Conservation (phyloP, 495 filamentous ascomycete genomes). For the Aspergillus kassunensis region DNA sequence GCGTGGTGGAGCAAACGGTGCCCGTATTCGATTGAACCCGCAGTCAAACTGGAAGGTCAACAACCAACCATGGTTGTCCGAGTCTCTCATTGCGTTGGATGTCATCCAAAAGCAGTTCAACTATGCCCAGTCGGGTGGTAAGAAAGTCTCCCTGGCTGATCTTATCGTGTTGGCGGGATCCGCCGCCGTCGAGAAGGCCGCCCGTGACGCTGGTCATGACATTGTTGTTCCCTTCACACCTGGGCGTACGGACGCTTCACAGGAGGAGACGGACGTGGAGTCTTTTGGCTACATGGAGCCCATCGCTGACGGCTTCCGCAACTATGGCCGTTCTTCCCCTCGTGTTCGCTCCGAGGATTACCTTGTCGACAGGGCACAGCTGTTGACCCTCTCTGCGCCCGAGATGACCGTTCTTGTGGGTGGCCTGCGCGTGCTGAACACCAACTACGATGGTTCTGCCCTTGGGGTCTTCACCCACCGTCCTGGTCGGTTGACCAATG, state of each 20-base stretch:
- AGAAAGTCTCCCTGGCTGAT: constrained; percentile 69
- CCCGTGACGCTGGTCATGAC: constrained; percentile 23
- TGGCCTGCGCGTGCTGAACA: constrained; percentile 60
- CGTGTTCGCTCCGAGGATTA: constrained; percentile 60
- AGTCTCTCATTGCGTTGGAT: constrained; percentile 57
- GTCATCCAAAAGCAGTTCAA: constrained; percentile 60
- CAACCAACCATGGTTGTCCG: constrained; percentile 54
- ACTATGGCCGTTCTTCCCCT: constrained; percentile 57
- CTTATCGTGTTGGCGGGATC: constrained; percentile 62
- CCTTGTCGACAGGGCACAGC: constrained; percentile 63
- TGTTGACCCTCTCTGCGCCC: constrained; percentile 62
- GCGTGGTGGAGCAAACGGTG: constrained; percentile 72
- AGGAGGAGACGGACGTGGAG: constrained; percentile 61
- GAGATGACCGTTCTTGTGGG: constrained; percentile 65
- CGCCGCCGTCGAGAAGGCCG: constrained; percentile 42
- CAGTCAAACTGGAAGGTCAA: constrained; percentile 66
- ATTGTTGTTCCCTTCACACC: constrained; percentile 42
- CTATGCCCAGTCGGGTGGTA: constrained; percentile 41
- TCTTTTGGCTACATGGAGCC: constrained; percentile 62
- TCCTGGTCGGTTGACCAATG: constrained; percentile 64
- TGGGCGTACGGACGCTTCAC: constrained; percentile 50
- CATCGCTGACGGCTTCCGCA: constrained; percentile 65
- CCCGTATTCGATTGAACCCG: constrained; percentile 66
- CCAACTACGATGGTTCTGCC: constrained; percentile 62
- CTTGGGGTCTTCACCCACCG: constrained; percentile 59